phyloP scores from a whole-genome alignment of 2,329 filamentous ascomycete genomes.

The Colletotrichum sp. region DNA sequence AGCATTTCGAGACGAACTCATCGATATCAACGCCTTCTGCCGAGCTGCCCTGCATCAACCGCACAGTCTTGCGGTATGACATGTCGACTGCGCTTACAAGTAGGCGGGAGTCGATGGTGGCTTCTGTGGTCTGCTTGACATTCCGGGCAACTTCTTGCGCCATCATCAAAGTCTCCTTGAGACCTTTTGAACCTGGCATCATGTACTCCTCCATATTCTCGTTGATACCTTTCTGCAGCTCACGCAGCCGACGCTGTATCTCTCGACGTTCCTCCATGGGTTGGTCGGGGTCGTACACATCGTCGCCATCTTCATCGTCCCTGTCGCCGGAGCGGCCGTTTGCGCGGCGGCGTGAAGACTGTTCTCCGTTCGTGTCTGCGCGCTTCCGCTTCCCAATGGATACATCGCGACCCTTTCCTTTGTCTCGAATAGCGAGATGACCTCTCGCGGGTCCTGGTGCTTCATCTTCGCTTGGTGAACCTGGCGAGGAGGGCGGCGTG shows the following conservation, averaged over 20 bases:
- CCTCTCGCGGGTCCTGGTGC: not conserved
- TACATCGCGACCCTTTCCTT: slow-evolving; percentile 25
- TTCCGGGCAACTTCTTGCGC: slow-evolving; percentile 70
- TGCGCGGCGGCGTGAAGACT: slow-evolving; percentile 19
- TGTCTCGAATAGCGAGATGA: slow-evolving; percentile 33
- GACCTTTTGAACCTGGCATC: slow-evolving; percentile 65
- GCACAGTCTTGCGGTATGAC: slow-evolving; percentile 77
- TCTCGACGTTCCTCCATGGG: slow-evolving; percentile 73
- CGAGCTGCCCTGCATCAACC: slow-evolving; percentile 74
- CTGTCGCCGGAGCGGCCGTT: slow-evolving; percentile 11
- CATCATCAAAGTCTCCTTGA: slow-evolving; percentile 69
- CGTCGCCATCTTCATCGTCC: slow-evolving; percentile 26
- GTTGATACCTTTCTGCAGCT: slow-evolving; percentile 62
- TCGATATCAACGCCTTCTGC: slow-evolving; percentile 85
- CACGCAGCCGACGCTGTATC: slow-evolving; percentile 73
- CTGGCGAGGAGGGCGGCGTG: slow-evolving; percentile 24
- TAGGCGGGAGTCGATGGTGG: slow-evolving; percentile 86
- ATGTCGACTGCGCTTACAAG: slow-evolving; percentile 83
- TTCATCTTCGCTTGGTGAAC: slow-evolving; percentile 18
- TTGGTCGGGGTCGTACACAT: slow-evolving; percentile 83
- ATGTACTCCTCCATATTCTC: slow-evolving; percentile 80
- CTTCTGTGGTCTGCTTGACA: slow-evolving; percentile 89
- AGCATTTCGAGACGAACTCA: slow-evolving; percentile 89
- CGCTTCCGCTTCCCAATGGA: slow-evolving; percentile 21
- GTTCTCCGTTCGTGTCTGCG: slow-evolving; percentile 4